Evolutionary conservation across 2,329 filamentous ascomycete species (phyloP).

Genomic region (Aquanectria penicillioides): DNA sequence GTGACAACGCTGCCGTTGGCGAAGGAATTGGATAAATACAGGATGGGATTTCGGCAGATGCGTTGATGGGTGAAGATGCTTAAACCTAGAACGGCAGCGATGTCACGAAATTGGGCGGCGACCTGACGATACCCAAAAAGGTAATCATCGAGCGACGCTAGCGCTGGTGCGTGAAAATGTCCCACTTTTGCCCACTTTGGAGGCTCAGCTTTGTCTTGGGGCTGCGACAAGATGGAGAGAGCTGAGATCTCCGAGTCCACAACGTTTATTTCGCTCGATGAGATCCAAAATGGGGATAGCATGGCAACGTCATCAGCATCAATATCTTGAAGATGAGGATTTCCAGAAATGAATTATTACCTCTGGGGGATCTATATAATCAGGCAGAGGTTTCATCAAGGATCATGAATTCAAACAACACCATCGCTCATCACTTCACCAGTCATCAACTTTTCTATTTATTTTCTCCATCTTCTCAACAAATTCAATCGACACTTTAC

Average conservation of each 20-base stretch:
- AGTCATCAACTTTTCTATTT: background rate
- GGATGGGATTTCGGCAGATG: no score
- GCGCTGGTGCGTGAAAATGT: no score
- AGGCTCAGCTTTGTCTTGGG: no score
- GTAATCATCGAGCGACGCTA: slow-evolving; percentile 39
- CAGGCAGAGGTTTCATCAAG: no score
- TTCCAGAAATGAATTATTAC: no score
- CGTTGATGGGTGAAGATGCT: no score
- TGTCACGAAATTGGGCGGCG: slow-evolving; percentile 24
- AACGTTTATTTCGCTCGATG: slow-evolving; percentile 27
- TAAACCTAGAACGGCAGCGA: slow-evolving; percentile 31
- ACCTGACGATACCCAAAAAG: slow-evolving; percentile 24
- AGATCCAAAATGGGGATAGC: slow-evolving; percentile 6
- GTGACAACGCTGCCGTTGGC: background rate
- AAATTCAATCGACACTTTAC: no score
- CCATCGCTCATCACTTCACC: background rate
- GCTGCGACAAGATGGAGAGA: background rate
- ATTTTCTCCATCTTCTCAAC: background rate
- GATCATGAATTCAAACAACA: no score
- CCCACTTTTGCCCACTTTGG: no score
- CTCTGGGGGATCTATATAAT: background rate
- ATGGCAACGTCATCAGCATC: background rate
- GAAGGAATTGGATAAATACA: background rate
- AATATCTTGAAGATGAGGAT: no score
- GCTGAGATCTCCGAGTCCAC: background rate